Conservation (phyloP, 2,329 filamentous ascomycete species). For the Reticulascus tulasneorum region DNA sequence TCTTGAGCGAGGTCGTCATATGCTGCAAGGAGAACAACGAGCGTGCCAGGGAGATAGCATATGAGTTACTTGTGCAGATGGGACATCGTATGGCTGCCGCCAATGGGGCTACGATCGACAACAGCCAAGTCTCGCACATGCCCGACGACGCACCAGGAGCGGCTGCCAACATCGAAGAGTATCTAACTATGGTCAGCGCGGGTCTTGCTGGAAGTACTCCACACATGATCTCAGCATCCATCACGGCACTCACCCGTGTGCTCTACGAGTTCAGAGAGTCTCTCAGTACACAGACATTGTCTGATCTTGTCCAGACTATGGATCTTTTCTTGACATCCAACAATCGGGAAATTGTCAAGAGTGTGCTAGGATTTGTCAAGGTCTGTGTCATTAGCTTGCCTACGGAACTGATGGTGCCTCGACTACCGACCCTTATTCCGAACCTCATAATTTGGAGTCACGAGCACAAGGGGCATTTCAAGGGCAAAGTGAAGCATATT, state of each 20-base stretch:
- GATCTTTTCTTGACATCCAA: constrained; percentile 94
- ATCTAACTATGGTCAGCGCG: constrained; percentile 96
- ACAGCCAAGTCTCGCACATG: constrained; percentile 86
- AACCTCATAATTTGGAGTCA: constrained; percentile 95
- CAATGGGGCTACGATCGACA: constrained; percentile 71
- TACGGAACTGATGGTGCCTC: constrained; percentile 70
- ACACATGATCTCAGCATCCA: constrained; percentile 97
- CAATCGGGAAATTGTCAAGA: constrained; percentile 94
- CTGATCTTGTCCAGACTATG: constrained; percentile 88
- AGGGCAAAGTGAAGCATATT: constrained; percentile 97
- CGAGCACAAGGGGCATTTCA: constrained; percentile 97
- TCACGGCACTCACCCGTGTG: constrained; percentile 89
- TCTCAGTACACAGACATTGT: constrained; percentile 65
- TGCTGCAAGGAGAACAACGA: constrained; percentile 98
- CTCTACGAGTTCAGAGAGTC: constrained; percentile 82
- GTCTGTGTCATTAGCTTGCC: constrained; percentile 87
- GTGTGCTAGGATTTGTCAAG: constrained; percentile 93
- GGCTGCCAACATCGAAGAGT: constrained; percentile 83
- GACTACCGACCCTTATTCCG: constrained; percentile 73
- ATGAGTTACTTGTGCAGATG: constrained; percentile 85
- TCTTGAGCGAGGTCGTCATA: constrained; percentile 92
- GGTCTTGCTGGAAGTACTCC: constrained; percentile 89
- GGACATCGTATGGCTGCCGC: constrained; percentile 70
- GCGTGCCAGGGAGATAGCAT: constrained; percentile 82
- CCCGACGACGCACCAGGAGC: constrained; percentile 72